Evolutionary conservation across 2,329 filamentous ascomycete species (phyloP), one percentile per base, ranked within the genome.

Genomic region (Ophiocordyceps camponoti-rufipedis): DNA sequence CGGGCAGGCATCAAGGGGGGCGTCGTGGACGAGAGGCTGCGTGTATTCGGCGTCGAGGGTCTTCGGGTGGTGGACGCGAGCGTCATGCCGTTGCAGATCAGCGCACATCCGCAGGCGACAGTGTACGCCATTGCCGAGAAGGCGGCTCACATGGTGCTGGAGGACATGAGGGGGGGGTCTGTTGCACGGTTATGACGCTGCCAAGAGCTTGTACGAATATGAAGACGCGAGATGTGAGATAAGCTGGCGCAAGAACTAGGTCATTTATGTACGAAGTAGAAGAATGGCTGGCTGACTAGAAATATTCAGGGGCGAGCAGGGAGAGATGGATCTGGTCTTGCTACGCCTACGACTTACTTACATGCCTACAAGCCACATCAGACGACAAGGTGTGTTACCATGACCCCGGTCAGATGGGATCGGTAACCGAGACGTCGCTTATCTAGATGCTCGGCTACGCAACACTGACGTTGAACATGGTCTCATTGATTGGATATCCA

Each of bases 81-180:
- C n/a, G 47, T 58, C 28, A 53, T 56, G 49, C 55, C 55, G 29
- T 43, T 56, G 42, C 53, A 55, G 10, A 52, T 58, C 11, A 52
- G 51, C 12, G 55, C 54, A 1, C 53, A 58, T 33, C 47, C 51
- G 12, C 56, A 56, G 43, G 51, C 55, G 4, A 58, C 56, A 1
- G 54, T 58, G 5, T 59, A 58, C 45, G 56, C 56, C 2, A 58
- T 61, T 46, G 58, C 54, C 2, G 59, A 61, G 47, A 61, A 60
- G 49, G 58, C 50, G 6, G 55, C 56, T 3, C 46, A 53, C 14
- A 52, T 59, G 50, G 57, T 59, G 18, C 42, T 56, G 19, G 53
- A 58, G 39, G 56, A 59, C 46, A 45, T 46, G 28, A 18, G 13
- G 10, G n/a, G 10, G 35, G n/a, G 10, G 35, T 16, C 35, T 39